These are phyloP conservation scores for Dactylonectria macrodidyma DNA, from an alignment of 2,329 filamentous ascomycete genomes.

Conservation along the genomic window DNA sequence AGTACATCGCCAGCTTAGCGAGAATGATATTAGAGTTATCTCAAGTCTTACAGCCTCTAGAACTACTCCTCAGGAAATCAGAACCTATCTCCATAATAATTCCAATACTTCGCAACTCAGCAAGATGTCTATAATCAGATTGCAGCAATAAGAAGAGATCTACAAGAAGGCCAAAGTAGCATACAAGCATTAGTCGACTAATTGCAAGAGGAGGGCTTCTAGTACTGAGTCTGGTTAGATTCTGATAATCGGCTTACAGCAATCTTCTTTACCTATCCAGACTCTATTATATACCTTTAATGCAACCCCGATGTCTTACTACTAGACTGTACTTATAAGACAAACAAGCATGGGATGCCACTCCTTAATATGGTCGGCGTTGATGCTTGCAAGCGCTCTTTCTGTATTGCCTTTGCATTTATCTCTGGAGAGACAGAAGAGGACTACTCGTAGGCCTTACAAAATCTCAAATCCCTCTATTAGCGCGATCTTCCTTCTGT, in stretches of 20 bases:
- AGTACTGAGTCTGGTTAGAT: constrained; percentile 32
- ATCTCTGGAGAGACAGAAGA: no score
- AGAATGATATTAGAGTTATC: constrained; percentile 19
- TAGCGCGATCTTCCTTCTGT: no score
- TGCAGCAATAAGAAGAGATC: constrained; percentile 30
- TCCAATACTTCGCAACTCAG: constrained; percentile 34
- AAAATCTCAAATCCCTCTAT: not conserved
- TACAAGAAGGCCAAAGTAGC: constrained; percentile 18
- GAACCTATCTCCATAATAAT: constrained; percentile 33
- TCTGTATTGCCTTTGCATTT: constrained; percentile 41
- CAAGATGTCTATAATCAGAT: constrained; percentile 43
- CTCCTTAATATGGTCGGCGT: constrained; percentile 24
- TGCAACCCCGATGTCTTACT: constrained; percentile 36
- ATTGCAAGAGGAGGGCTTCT: constrained; percentile 40
- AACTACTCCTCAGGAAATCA: constrained; percentile 34
- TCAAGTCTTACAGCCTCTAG: constrained; percentile 28
- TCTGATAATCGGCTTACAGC: constrained; percentile 31
- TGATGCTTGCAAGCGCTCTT: constrained; percentile 31
- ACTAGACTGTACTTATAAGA: constrained; percentile 36
- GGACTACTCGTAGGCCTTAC: not conserved
- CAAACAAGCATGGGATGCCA: constrained; percentile 21
- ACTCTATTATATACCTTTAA: constrained; percentile 38
- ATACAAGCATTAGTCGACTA: constrained; percentile 37
- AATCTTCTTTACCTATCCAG: constrained; percentile 40
- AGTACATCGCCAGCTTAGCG: constrained; percentile 23